A percentile compares a stretch with the other conserved stretches of the same genome.
Evolutionary conservation across 305 asterid species (phyloP).

Genomic region (Fraxinus latifolia): DNA sequence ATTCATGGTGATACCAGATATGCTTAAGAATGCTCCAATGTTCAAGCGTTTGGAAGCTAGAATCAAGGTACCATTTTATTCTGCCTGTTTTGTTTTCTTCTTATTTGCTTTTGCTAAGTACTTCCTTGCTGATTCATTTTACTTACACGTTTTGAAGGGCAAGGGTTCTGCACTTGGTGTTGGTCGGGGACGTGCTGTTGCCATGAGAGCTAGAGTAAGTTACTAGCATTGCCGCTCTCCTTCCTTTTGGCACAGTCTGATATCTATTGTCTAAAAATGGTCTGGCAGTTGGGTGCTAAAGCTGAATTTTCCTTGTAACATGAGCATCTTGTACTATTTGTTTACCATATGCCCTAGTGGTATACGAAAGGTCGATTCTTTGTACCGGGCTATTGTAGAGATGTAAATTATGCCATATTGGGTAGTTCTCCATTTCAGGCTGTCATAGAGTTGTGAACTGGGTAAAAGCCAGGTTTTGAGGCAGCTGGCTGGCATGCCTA

Average conservation of each 20-base stretch:
- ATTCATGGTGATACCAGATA: constrained; percentile 94
- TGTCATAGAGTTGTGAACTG: background rate
- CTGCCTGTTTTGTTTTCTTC: background rate
- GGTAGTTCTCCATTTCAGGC: background rate
- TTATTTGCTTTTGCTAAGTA: background rate
- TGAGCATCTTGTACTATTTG: background rate
- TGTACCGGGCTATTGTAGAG: background rate
- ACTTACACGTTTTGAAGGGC: constrained; percentile 49
- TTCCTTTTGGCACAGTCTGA: background rate
- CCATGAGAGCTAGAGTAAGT: constrained; percentile 91
- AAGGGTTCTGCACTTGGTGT: constrained; percentile 88
- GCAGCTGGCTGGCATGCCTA: background rate
- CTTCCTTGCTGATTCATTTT: constrained; percentile 19
- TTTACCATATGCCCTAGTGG: background rate
- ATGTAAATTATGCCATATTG: background rate
- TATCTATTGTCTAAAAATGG: constrained; percentile 1
- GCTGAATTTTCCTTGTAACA: background rate
- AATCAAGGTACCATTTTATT: constrained; percentile 59
- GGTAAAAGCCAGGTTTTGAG: background rate
- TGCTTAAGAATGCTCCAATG: constrained; percentile 98
- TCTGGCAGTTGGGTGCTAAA: background rate
- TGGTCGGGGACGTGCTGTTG: constrained; percentile 96
- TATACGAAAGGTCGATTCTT: background rate
- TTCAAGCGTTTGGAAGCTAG: constrained; percentile 89
- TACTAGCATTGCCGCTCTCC: background rate